Conservation (phyloP, 73 alveolate genomes). For the Paramecium bursaria region DNA sequence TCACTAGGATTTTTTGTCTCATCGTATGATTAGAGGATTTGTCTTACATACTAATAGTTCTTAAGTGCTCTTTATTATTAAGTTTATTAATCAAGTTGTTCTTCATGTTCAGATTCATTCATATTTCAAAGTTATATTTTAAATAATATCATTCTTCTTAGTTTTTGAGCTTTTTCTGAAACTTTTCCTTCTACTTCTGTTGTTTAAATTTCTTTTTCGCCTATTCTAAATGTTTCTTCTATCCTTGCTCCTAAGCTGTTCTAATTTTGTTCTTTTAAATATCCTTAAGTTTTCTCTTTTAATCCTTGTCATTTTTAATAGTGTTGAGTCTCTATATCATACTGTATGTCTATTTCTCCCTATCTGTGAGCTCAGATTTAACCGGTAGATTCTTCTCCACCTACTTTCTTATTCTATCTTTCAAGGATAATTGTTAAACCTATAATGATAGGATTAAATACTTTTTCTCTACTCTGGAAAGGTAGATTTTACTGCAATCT, state of each 20-base stretch:
- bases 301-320: conserved; percentile 66
- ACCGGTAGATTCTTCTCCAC: conserved; percentile 59
- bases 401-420: conserved; percentile 48
- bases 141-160: not conserved
- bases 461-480: conserved; percentile 91
- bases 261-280: conserved; percentile 52
- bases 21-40: too few relatives aligned
- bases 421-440: conserved; percentile 55
- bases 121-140: not conserved
- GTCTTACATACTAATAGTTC: too few relatives aligned
- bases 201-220: conserved; percentile 60
- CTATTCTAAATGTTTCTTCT: conserved; percentile 54
- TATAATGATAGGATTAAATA: not conserved
- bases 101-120: not conserved
- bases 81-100: too few relatives aligned
- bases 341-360: conserved; percentile 57
- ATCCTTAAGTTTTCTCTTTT: conserved; percentile 37
- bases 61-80: too few relatives aligned
- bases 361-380: conserved; percentile 54
- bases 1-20: too few relatives aligned
- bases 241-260: conserved; percentile 57
- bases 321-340: conserved; percentile 63
- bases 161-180: conserved; percentile 24
- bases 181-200: conserved; percentile 65
- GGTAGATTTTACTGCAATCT: conserved; percentile 91